Evolutionary conservation across 371 early-diverging fungal species (phyloP), one percentile per base, ranked within the genome.

Genomic region (Mucor racemosus): DNA sequence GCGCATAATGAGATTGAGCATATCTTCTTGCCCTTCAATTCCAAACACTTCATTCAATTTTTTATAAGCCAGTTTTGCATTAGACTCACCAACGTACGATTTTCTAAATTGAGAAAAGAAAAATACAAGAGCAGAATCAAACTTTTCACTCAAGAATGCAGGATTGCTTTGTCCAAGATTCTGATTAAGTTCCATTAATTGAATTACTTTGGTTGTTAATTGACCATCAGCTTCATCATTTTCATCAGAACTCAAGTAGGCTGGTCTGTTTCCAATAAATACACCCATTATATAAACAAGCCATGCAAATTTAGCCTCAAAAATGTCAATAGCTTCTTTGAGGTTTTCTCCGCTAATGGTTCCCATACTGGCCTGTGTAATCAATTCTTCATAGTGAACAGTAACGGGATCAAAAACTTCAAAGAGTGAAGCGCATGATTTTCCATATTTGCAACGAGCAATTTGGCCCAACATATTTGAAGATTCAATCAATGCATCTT

Each of bases 261-360:
- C 75, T 84, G 82, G 78, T 64, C 89, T 80, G 58, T 74, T 91
- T n/a, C 83, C 90, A 61, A 86, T 73, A 67, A 84, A 87, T 11
- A 86, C 82, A 41, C 88, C 90, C 68, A 88, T 89, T 26, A 89
- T 79, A 60, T 94, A 91, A 21, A 92, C 86, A 39, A 91, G 75
- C 93, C 93, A 94, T 0, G 93, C 84, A 66, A 94, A 81, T 77
- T 85, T 84, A 40, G 81, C 71, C 67, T 91, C 90, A 40, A 75
- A 79, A 0, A 84, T 67, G 6, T 76, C 81, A 21, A 82, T 55
- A 0, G 81, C 73, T 4, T 78, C 77, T 14, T 76, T 80, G 53
- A 72, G 54, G 2, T 66, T 74, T 17, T 78, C 77, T 7, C 64
- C 70, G 35, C 53, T 36, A 3, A 70, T 59, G 0, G 54, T 26